phyloP scores from a whole-genome alignment of 192 early-diverging fungal species.

The Spizellomyces sp. region DNA sequence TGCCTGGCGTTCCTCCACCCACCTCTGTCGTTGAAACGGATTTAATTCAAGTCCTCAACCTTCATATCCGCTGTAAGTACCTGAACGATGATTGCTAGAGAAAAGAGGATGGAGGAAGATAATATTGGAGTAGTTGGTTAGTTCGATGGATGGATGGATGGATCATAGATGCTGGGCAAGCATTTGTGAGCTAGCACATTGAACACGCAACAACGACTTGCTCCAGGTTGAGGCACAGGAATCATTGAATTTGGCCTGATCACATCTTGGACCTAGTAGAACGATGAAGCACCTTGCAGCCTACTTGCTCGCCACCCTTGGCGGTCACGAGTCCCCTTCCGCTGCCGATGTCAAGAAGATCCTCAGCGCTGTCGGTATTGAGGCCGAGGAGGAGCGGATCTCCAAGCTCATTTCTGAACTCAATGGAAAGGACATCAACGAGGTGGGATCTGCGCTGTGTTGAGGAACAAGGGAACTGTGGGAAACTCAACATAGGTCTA shows the following conservation, averaged over 20 bases:
- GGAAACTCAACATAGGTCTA: neutral
- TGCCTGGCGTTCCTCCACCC: no score
- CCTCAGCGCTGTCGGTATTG: slow-evolving; percentile 87
- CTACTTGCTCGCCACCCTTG: slow-evolving; percentile 91
- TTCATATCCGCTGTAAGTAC: neutral
- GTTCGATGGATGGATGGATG: slow-evolving; percentile 1
- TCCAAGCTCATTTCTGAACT: slow-evolving; percentile 78
- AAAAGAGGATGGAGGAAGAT: neutral
- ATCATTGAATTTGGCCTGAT: no score
- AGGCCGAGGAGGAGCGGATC: slow-evolving; percentile 82
- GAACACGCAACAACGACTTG: no score
- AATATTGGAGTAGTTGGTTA: no score
- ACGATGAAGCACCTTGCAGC: slow-evolving; percentile 97
- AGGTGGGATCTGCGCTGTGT: slow-evolving; percentile 49
- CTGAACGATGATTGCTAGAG: slow-evolving; percentile 4
- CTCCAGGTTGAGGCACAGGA: no score
- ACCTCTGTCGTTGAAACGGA: neutral
- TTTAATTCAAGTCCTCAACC: neutral
- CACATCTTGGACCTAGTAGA: no score
- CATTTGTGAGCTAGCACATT: neutral
- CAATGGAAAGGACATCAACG: slow-evolving; percentile 84
- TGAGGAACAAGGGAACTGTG: slow-evolving; percentile 1
- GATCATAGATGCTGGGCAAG: neutral
- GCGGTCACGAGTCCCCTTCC: slow-evolving; percentile 81
- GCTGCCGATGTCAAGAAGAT: slow-evolving; percentile 76